Evolutionary conservation across 73 alveolate species (phyloP), one percentile per base, ranked within the genome.

Genomic region (Paramecium biaurelia): DNA sequence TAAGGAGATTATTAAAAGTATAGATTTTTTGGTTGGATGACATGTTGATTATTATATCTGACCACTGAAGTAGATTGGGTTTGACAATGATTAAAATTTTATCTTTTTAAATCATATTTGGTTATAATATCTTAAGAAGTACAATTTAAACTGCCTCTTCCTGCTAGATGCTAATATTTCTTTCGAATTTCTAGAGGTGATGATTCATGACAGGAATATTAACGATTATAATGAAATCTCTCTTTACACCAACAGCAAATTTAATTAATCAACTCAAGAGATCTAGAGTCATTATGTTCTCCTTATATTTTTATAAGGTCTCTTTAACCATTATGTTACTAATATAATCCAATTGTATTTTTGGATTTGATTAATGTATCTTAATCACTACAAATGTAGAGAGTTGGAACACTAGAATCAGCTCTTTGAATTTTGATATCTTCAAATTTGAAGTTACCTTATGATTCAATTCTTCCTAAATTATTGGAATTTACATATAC

Each of bases 331-430:
- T 74, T 74, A 74, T 74, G 87, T 37, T 74, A 37, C 32, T 41
- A 37, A 18, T 34, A 74, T 74, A 74, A 37, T 12, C 37, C 32
- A 23, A 74, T 74, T 1, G 87, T 34, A 37, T 74, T 74, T 74
- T 74, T 74, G n/a, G 87, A 20, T 74, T 74, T 74, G 24, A 74
- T 41, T 74, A 74, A 74, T 37, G 87, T 74, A 41, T 74, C 87
- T 34, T 28, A 34, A 37, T 74, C 87, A 74, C 67, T 37, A 20
- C 59, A 74, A 11, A 74, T 37, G n/a, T n/a, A 74, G 9, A 74
- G 59, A 74, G 87, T 74, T 14, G 87, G 87, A 7, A 74, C 57
- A 15, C 59, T 41, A 15, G 87, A 74, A 7, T 74, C 67, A 3
- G 57, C 87, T 9, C 59, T 37, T 26, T 26, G 3, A 14, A 74